Percentiles rank a stretch among this genome's conserved stretches.
Conservation (phyloP, 2,329 filamentous ascomycete genomes). For the Aspergillus luchuensis region DNA sequence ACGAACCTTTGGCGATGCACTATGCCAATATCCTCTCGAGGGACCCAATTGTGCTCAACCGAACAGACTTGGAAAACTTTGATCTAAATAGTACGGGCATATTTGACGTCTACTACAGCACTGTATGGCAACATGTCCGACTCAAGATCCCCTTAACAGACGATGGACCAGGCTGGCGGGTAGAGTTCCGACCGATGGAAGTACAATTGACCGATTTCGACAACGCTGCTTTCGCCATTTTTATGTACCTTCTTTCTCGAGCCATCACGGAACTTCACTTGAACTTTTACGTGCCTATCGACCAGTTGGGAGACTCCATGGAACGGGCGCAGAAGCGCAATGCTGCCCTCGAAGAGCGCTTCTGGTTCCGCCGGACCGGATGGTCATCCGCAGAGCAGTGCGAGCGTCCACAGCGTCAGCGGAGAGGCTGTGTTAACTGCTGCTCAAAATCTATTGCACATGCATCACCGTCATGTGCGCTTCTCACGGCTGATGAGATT, state of each 20-base stretch:
- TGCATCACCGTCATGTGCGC: background rate
- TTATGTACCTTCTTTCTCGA: conserved; percentile 85
- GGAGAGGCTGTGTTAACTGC: background rate
- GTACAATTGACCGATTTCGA: conserved; percentile 93
- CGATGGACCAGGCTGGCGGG: conserved; percentile 85
- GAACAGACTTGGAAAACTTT: conserved; percentile 14
- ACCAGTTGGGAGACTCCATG: conserved; percentile 85
- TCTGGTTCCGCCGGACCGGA: conserved; percentile 82
- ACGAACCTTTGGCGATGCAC: conserved; percentile 20
- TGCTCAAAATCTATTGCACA: background rate
- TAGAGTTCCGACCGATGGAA: conserved; percentile 93
- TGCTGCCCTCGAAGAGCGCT: conserved; percentile 73
- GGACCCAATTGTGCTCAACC: conserved; percentile 17
- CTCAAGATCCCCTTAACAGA: conserved; percentile 59
- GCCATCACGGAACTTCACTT: conserved; percentile 84
- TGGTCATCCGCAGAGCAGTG: conserved; percentile 55
- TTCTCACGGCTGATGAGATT: conserved; percentile 17
- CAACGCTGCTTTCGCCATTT: conserved; percentile 88
- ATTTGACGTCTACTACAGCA: conserved; percentile 22
- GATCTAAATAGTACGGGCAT: conserved; percentile 13
- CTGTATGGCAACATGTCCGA: conserved; percentile 20
- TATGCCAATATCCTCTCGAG: conserved; percentile 19
- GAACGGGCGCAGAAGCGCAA: conserved; percentile 78
- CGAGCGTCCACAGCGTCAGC: background rate
- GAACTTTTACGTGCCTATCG: conserved; percentile 88